Percentiles rank a stretch among this genome's conserved stretches.
Conservation (phyloP, 768 basidiomycete species). For the Leccinum disarticulatum region DNA sequence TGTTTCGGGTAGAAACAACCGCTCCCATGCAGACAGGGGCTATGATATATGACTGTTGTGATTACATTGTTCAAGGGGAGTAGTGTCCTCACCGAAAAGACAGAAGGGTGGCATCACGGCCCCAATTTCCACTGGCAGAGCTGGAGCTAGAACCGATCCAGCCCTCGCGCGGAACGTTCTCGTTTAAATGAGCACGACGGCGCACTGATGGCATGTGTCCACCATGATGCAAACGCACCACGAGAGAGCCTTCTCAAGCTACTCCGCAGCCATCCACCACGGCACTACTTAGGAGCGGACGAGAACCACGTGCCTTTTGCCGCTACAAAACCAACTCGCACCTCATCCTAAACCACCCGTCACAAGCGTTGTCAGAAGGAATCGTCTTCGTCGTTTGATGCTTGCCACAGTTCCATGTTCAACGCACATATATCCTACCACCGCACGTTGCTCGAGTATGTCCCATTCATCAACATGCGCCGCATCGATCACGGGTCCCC, state of each 20-base stretch:
- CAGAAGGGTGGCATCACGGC: slow-evolving; percentile 45
- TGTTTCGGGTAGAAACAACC: not conserved
- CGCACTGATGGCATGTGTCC: slow-evolving; percentile 79
- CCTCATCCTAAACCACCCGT: slow-evolving; percentile 71
- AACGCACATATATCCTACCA: slow-evolving; percentile 80
- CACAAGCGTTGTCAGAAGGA: slow-evolving; percentile 75
- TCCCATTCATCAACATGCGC: slow-evolving; percentile 10
- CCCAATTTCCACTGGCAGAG: slow-evolving; percentile 49
- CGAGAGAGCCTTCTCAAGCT: slow-evolving; percentile 75
- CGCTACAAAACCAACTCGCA: slow-evolving; percentile 62
- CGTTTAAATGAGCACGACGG: slow-evolving; percentile 92
- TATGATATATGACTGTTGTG: slow-evolving; percentile 4
- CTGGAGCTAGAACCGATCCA: slow-evolving; percentile 51
- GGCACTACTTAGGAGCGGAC: slow-evolving; percentile 30
- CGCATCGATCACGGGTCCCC: slow-evolving; percentile 9
- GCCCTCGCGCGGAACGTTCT: slow-evolving; percentile 67
- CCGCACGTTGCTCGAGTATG: slow-evolving; percentile 83
- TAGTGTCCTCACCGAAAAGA: slow-evolving; percentile 72
- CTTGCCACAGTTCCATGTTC: slow-evolving; percentile 92
- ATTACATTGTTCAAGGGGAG: not conserved
- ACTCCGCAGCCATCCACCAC: slow-evolving; percentile 47
- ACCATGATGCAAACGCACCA: slow-evolving; percentile 82
- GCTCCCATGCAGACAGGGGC: slow-evolving; percentile 13
- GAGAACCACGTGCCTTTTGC: slow-evolving; percentile 93
- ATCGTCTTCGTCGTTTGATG: slow-evolving; percentile 87